Percentiles rank a stretch among this genome's conserved stretches.
Evolutionary conservation across 352 stramenopile species (phyloP).

Genomic region (Proteromonas lacertae): DNA sequence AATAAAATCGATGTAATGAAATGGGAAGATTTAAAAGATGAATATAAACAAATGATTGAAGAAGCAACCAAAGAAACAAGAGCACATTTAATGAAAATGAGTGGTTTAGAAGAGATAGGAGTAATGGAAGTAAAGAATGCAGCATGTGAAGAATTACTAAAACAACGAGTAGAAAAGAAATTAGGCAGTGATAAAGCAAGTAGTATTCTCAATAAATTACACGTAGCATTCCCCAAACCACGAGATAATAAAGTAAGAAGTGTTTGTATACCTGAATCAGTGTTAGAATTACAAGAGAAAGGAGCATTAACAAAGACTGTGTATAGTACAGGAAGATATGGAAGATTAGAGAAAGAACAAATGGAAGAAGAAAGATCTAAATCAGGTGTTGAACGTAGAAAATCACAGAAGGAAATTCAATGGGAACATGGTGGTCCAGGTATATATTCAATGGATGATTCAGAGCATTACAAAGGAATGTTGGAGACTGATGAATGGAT

Average conservation of each 20-base stretch:
- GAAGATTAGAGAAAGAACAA: slow-evolving; percentile 8
- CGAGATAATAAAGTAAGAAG: slow-evolving; percentile 52
- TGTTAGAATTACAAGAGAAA: slow-evolving; percentile 29
- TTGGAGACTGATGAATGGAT: slow-evolving; percentile 76
- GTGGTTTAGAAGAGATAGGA: slow-evolving; percentile 80
- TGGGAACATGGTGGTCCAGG: slow-evolving; percentile 76
- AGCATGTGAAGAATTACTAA: slow-evolving; percentile 73
- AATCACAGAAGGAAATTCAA: slow-evolving; percentile 41
- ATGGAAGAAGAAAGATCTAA: slow-evolving; percentile 16
- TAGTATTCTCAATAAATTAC: slow-evolving; percentile 71
- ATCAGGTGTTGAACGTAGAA: slow-evolving; percentile 4
- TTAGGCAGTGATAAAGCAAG: slow-evolving; percentile 60
- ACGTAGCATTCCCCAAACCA: slow-evolving; percentile 61
- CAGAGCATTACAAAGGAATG: slow-evolving; percentile 85
- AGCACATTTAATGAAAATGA: slow-evolving; percentile 80
- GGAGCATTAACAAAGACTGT: slow-evolving; percentile 5
- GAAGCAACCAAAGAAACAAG: slow-evolving; percentile 23
- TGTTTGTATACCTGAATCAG: slow-evolving; percentile 58
- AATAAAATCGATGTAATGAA: slow-evolving; percentile 93
- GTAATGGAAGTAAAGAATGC: slow-evolving; percentile 65
- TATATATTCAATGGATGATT: slow-evolving; percentile 82
- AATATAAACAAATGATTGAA: slow-evolving; percentile 38
- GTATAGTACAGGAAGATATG: no score
- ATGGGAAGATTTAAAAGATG: slow-evolving; percentile 40
- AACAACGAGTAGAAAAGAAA: slow-evolving; percentile 64